These are phyloP conservation scores for Hydnomerulius pinastri DNA, from an alignment of 768 basidiomycete genomes.

Conservation along the genomic window DNA sequence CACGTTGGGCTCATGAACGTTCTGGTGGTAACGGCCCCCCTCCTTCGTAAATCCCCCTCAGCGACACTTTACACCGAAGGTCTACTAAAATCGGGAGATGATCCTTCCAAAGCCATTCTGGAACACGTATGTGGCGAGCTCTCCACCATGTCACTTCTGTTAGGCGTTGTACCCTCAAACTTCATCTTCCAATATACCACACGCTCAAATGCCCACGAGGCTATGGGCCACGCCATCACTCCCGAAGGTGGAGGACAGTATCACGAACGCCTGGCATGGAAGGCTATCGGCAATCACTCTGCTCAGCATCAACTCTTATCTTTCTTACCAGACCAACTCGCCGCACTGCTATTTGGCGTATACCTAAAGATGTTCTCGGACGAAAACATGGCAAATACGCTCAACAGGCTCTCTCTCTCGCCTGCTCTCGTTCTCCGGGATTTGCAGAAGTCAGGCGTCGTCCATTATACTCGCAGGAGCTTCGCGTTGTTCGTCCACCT, in stretches of 20 bases:
- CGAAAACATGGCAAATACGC: constrained; percentile 20
- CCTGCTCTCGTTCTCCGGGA: neutral
- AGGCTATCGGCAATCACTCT: too few relatives aligned
- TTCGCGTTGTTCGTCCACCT: constrained; percentile 48
- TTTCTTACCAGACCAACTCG: constrained; percentile 27
- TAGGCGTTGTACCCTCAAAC: constrained; percentile 27
- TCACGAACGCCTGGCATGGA: constrained; percentile 30
- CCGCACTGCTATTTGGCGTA: constrained; percentile 23
- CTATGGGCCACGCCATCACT: constrained; percentile 4
- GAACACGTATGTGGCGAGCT: constrained; percentile 32
- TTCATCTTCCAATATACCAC: constrained; percentile 30
- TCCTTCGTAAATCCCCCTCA: constrained; percentile 24
- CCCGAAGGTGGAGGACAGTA: constrained; percentile 9
- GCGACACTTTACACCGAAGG: constrained; percentile 32
- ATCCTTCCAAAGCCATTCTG: constrained; percentile 14
- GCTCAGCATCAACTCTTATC: constrained; percentile 8
- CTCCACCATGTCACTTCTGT: constrained; percentile 26
- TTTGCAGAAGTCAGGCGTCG: constrained; percentile 21
- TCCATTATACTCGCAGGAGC: constrained; percentile 50
- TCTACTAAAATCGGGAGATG: constrained; percentile 14
- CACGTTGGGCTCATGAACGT: constrained; percentile 32
- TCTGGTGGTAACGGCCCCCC: constrained; percentile 19
- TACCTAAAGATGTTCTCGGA: constrained; percentile 34
- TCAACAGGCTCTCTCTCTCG: constrained; percentile 10
- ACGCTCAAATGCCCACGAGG: constrained; percentile 29